A percentile compares a stretch with the other conserved stretches of the same genome.
phyloP scores from a whole-genome alignment of 345 rosid species.

The Salix suchowensis region DNA sequence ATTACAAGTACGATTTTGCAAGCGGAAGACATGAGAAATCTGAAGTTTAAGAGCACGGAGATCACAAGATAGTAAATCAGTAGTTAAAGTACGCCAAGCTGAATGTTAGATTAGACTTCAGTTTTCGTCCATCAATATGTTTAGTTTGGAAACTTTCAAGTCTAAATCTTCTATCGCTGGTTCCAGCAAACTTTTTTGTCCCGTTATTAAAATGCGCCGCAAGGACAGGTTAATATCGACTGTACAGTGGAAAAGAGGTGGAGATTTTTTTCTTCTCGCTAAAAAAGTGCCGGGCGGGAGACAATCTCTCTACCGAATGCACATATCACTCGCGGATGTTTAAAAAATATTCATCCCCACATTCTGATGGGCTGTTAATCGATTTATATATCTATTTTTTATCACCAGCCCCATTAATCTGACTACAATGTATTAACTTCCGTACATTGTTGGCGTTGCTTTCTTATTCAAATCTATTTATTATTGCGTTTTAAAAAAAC shows the following conservation, averaged over 20 bases:
- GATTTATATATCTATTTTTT: no score
- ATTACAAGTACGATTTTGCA: background rate
- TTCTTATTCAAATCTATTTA: no score
- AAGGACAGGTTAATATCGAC: conserved; percentile 16
- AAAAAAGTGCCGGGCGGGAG: background rate
- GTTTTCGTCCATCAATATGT: conserved; percentile 15
- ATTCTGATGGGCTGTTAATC: no score
- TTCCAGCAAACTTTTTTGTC: conserved; percentile 21
- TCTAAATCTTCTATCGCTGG: background rate
- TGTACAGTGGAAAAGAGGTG: background rate
- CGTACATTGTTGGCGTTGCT: no score
- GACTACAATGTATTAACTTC: no score
- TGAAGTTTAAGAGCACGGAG: background rate
- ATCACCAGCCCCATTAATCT: no score
- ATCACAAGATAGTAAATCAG: background rate
- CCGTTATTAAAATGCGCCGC: conserved; percentile 1
- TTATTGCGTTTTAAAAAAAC: no score
- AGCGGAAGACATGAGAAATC: background rate
- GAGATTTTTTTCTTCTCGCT: background rate
- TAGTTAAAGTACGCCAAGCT: background rate
- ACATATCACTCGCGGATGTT: no score
- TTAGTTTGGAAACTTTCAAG: conserved; percentile 3
- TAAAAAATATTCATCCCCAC: no score
- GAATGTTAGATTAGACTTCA: conserved; percentile 26
- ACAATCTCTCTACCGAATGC: background rate